These are phyloP conservation scores for Sphenostylis stenocarpa DNA, from an alignment of 306 rosid genomes.

Conservation along the genomic window DNA sequence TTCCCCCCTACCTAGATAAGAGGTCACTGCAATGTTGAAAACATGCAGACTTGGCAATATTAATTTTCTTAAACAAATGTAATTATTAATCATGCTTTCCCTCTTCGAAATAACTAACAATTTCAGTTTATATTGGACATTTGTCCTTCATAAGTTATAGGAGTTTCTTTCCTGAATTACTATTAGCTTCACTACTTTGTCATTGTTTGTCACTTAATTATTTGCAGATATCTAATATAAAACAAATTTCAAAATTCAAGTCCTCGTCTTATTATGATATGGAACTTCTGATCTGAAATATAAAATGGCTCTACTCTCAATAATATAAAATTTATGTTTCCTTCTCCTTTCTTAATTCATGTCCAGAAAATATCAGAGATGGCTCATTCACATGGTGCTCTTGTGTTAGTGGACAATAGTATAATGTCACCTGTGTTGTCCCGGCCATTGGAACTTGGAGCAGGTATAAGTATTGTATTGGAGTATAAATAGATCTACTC, in stretches of 20 bases:
- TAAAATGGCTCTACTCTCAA: not conserved
- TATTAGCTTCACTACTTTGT: constrained; percentile 15
- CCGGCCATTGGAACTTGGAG: constrained; percentile 87
- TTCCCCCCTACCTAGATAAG: not conserved
- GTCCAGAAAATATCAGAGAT: constrained; percentile 76
- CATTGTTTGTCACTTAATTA: not conserved
- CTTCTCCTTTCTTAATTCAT: constrained; percentile 12
- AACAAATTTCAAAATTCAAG: not conserved
- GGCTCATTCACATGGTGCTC: constrained; percentile 80
- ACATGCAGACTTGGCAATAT: not conserved
- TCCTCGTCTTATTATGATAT: constrained; percentile 7
- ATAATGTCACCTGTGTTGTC: constrained; percentile 95
- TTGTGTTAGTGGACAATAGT: constrained; percentile 86
- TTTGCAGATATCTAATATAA: not conserved
- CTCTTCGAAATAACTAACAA: not conserved
- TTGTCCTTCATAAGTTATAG: not conserved
- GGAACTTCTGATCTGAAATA: constrained; percentile 11
- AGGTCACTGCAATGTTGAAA: not conserved
- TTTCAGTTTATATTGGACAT: not conserved
- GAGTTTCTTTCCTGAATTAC: not conserved
- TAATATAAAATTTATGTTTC: not conserved
- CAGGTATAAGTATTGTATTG: constrained; percentile 57
- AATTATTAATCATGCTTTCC: not conserved
- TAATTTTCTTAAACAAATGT: not conserved
- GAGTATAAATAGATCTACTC: not conserved